Conservation (phyloP, 139 green algal species). For the Microglena sp. region DNA sequence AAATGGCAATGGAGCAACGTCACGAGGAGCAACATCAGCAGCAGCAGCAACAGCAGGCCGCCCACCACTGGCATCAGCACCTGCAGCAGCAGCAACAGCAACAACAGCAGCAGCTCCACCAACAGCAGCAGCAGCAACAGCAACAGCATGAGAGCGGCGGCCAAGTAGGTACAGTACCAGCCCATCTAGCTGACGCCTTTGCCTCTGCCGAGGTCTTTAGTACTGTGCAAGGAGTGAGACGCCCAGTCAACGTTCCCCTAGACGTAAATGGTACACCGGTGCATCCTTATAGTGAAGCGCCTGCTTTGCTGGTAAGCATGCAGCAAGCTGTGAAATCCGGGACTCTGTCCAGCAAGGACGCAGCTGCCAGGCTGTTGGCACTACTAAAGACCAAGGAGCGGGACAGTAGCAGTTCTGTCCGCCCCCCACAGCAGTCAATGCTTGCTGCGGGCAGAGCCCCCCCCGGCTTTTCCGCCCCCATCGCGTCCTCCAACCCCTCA, state of each 20-base stretch:
- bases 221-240: slow-evolving; percentile 23
- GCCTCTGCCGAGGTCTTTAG: slow-evolving; percentile 1
- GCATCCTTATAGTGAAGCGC: slow-evolving; percentile 24
- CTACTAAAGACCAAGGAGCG: slow-evolving; percentile 28
- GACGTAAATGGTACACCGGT: slow-evolving; percentile 3
- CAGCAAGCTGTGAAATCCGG: slow-evolving; percentile 23
- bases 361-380: slow-evolving; percentile 26
- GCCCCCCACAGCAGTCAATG: background rate
- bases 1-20: background rate
- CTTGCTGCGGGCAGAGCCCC: background rate
- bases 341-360: slow-evolving; percentile 25
- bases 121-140: slow-evolving; percentile 11
- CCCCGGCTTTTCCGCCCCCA: background rate
- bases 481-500: background rate
- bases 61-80: background rate
- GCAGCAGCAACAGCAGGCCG: background rate
- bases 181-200: slow-evolving; percentile 9
- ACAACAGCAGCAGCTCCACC: slow-evolving; percentile 12
- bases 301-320: slow-evolving; percentile 22
- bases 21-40: slow-evolving; percentile 4
- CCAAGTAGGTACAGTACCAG: background rate
- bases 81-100: slow-evolving; percentile 7
- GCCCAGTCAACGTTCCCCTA: slow-evolving; percentile 32
- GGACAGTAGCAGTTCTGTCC: background rate
- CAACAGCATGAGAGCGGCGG: slow-evolving; percentile 3